Evolutionary conservation across 495 filamentous ascomycete species (phyloP).

Genomic region (Talaromyces adpressus): DNA sequence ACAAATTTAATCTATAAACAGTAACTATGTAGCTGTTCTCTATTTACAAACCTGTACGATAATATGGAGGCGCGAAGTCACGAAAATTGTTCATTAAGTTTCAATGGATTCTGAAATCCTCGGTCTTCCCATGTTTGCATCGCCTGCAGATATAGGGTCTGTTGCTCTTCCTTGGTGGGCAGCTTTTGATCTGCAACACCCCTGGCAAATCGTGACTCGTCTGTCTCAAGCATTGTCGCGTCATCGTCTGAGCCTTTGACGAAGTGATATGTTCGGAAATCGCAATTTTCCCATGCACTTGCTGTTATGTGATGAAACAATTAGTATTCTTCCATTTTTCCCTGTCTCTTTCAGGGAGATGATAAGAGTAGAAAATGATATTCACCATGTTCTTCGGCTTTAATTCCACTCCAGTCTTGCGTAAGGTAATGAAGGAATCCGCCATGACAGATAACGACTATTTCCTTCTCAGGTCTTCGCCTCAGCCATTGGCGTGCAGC

Average conservation of each 20-base stretch:
- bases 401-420: constrained; percentile 49
- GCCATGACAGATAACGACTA: constrained; percentile 60
- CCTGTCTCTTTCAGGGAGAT: background rate
- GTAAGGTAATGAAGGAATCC: constrained; percentile 63
- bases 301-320: background rate
- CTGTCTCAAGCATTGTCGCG: constrained; percentile 55
- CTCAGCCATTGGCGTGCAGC: constrained; percentile 53
- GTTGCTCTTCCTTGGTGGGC: background rate
- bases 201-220: constrained; percentile 42
- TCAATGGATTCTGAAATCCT: constrained; percentile 9
- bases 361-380: background rate
- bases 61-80: background rate
- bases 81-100: constrained; percentile 4
- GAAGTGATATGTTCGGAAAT: constrained; percentile 6
- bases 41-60: background rate
- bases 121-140: constrained; percentile 9
- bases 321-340: background rate
- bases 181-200: background rate
- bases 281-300: constrained; percentile 8
- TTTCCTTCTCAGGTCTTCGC: constrained; percentile 30
- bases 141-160: constrained; percentile 2
- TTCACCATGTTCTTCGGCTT: constrained; percentile 9
- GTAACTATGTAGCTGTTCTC: background rate
- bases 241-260: constrained; percentile 34
- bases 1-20: background rate